Evolutionary conservation across 257 asterid genomes (phyloP).

Genomic region (Hygrophila difformis): DNA sequence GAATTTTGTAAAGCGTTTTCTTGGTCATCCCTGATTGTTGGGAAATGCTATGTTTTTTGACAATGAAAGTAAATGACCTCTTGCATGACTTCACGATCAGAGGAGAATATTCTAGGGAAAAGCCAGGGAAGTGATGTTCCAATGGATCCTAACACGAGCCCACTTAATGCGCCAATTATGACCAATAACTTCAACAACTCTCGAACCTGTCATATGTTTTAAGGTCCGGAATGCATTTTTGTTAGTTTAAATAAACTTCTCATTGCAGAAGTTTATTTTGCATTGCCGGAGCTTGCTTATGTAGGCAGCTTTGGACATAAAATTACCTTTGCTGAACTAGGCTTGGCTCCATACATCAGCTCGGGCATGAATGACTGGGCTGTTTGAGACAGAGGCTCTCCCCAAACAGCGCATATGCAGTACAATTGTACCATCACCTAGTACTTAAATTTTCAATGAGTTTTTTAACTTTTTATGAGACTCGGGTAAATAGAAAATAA

Average conservation of each 20-base stretch:
- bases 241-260: background rate
- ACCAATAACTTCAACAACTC: conserved; percentile 53
- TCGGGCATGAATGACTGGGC: conserved; percentile 92
- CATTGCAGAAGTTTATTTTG: background rate
- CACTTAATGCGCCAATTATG: conserved; percentile 58
- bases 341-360: conserved; percentile 61
- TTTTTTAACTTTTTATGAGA: too few species aligned
- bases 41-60: too few species aligned
- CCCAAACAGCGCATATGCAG: conserved; percentile 74
- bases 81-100: conserved; percentile 45
- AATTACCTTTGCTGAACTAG: conserved; percentile 53
- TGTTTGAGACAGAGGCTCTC: conserved; percentile 88
- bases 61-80: conserved; percentile 33
- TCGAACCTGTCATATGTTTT: conserved; percentile 34
- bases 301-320: background rate
- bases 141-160: conserved; percentile 49
- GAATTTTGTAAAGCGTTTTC: background rate
- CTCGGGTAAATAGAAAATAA: too few species aligned
- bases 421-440: conserved; percentile 82
- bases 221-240: background rate
- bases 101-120: conserved; percentile 61
- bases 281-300: conserved; percentile 10
- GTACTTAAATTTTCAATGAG: too few species aligned
- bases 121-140: conserved; percentile 71
- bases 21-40: background rate